These are phyloP conservation scores for Quercus agrifolia DNA, from an alignment of 306 rosid species.

Conservation along the genomic window DNA sequence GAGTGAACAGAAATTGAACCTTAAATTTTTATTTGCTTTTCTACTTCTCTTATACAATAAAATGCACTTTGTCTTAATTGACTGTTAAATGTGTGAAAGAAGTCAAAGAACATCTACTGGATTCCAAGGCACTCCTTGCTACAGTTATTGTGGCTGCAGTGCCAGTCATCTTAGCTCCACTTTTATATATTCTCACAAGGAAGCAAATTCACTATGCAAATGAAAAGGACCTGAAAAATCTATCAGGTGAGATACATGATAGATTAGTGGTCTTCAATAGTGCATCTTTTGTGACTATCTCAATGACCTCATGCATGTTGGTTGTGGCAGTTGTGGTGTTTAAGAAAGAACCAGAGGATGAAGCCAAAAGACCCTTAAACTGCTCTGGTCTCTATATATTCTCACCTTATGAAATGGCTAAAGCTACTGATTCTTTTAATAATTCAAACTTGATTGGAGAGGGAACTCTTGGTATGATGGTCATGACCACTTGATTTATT, in stretches of 20 bases:
- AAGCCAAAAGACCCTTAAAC: neutral
- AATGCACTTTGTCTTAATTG: neutral
- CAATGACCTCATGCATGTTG: neutral
- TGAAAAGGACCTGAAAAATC: neutral
- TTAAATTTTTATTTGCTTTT: neutral
- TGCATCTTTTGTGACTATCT: neutral
- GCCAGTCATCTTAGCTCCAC: neutral
- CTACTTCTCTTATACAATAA: too few relatives aligned
- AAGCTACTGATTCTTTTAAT: neutral
- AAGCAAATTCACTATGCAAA: neutral
- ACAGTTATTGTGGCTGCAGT: neutral
- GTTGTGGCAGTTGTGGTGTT: neutral
- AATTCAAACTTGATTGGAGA: neutral
- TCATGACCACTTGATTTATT: neutral
- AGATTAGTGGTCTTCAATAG: neutral
- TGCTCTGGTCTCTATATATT: neutral
- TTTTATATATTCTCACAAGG: neutral
- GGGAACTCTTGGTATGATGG: constrained; percentile 3
- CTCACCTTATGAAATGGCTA: neutral
- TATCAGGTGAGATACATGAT: neutral
- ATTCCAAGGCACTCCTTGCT: neutral
- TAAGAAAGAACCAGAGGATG: neutral
- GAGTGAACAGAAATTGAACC: neutral
- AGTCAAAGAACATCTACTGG: neutral
- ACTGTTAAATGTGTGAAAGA: neutral